Evolutionary conservation across 306 rosid species (phyloP).

Genomic region (Sphenostylis stenocarpa): DNA sequence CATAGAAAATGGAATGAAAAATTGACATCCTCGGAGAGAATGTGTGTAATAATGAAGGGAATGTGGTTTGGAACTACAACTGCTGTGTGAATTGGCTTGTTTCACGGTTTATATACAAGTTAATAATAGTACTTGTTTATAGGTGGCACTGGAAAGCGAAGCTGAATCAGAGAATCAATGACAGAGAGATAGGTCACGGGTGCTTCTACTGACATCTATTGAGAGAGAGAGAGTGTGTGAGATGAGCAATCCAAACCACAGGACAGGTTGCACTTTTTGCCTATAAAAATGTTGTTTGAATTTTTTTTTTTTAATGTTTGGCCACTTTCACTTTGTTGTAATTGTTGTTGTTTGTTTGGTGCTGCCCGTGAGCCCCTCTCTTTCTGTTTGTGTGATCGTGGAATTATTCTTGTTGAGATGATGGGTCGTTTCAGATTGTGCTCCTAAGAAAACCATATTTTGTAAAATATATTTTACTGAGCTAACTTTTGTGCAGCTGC

Average conservation of each 20-base stretch:
- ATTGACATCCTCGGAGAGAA: constrained; percentile 53
- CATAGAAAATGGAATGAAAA: constrained; percentile 38
- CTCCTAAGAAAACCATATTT: background rate
- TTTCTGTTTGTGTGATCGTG: constrained; percentile 46
- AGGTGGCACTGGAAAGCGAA: constrained; percentile 50
- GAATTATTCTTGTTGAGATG: constrained; percentile 42
- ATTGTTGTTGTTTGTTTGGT: constrained; percentile 53
- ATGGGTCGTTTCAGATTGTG: constrained; percentile 8
- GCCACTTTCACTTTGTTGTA: constrained; percentile 44
- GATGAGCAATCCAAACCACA: constrained; percentile 46
- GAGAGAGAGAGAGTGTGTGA: constrained; percentile 21
- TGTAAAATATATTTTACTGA: background rate
- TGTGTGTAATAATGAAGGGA: constrained; percentile 4
- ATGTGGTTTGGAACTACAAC: constrained; percentile 15
- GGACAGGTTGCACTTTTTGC: constrained; percentile 45
- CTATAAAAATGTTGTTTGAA: constrained; percentile 37
- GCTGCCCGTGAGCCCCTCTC: constrained; percentile 75
- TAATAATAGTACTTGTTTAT: constrained; percentile 19
- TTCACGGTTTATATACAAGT: constrained; percentile 33
- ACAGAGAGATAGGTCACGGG: constrained; percentile 77
- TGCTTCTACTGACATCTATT: constrained; percentile 45
- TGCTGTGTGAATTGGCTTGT: constrained; percentile 22
- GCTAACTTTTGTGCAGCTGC: background rate
- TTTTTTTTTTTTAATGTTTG: constrained; percentile 20
- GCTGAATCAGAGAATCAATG: constrained; percentile 56